Evolutionary conservation across 2,329 filamentous ascomycete genomes (phyloP), one percentile per base, ranked within the genome.

Genomic region (Decorospora gaudefroyi): DNA sequence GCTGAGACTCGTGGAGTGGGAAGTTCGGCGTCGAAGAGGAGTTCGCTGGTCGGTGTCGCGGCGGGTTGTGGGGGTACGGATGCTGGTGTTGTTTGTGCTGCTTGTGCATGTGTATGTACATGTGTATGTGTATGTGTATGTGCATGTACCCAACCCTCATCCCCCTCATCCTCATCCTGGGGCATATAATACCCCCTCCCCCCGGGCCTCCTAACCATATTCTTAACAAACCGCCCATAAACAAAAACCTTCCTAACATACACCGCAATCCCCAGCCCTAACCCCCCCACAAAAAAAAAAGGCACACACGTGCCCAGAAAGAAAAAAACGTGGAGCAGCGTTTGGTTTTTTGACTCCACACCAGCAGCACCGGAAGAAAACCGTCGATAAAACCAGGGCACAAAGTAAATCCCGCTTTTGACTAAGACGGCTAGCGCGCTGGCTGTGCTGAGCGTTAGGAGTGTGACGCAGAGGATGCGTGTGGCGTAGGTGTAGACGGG

Each of bases 301-400:
- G 51, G 51, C 4, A 38, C 43, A 18, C 53, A 54, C 0, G 22
- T 26, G 1, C 23, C 26, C 0, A 52, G 17, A 9, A 50, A 41
- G 1, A 34, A 12, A 3, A 34, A n/a, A 2, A 31, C 10, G 12
- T 46, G 26, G 10, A 56, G 8, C 1, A 49, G 4, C 0, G n/a
- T n/a, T n/a, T n/a, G n/a, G n/a, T n/a, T n/a, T n/a, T n/a, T n/a
- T n/a, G n/a, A n/a, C n/a, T n/a, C n/a, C n/a, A n/a, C n/a, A n/a
- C n/a, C n/a, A n/a, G n/a, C n/a, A n/a, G n/a, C n/a, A n/a, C n/a
- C n/a, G n/a, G n/a, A n/a, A n/a, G n/a, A n/a, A n/a, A n/a, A n/a
- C n/a, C n/a, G n/a, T n/a, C n/a, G n/a, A n/a, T n/a, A n/a, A 6
- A 48, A 12, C 48, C 39, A 51, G 1, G 44, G 39, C 6, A 44